Conservation (phyloP, 2,329 filamentous ascomycete species). For the Aureobasidium namibiae region DNA sequence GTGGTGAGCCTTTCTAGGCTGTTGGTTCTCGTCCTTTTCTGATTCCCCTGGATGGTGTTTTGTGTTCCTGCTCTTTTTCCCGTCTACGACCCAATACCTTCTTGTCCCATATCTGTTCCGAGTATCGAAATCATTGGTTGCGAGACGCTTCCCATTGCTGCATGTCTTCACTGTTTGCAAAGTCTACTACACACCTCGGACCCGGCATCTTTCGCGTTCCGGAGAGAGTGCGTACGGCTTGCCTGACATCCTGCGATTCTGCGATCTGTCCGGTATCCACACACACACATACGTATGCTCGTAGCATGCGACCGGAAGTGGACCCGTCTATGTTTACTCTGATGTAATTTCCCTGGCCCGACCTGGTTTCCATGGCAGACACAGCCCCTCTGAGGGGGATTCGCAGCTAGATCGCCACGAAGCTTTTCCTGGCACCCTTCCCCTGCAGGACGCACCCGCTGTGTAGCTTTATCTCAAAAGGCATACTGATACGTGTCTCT, state of each 20-base stretch:
- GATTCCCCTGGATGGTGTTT: not conserved
- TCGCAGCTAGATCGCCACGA: conserved; percentile 2
- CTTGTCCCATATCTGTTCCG: not conserved
- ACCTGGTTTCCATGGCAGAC: not conserved
- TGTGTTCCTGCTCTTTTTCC: not conserved
- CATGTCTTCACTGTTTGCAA: not conserved
- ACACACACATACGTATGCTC: not conserved
- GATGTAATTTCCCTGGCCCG: not conserved
- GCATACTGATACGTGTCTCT: not conserved
- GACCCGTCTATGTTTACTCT: conserved; percentile 2
- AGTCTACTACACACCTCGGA: not conserved
- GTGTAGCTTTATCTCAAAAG: not conserved
- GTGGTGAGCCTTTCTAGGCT: conserved; percentile 20
- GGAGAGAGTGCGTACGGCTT: not conserved
- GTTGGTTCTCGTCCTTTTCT: not conserved
- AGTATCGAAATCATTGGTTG: not conserved
- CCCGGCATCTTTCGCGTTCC: not conserved
- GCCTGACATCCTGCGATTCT: not conserved
- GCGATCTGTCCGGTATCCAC: not conserved
- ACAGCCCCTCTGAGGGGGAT: conserved; percentile 5
- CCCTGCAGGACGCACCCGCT: not conserved
- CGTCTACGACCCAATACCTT: not conserved
- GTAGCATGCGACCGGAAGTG: not conserved
- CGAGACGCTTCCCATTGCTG: not conserved
- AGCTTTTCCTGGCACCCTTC: not conserved